Evolutionary conservation across 2,329 filamentous ascomycete species (phyloP).

Genomic region (Sarocladium brachiariae): DNA sequence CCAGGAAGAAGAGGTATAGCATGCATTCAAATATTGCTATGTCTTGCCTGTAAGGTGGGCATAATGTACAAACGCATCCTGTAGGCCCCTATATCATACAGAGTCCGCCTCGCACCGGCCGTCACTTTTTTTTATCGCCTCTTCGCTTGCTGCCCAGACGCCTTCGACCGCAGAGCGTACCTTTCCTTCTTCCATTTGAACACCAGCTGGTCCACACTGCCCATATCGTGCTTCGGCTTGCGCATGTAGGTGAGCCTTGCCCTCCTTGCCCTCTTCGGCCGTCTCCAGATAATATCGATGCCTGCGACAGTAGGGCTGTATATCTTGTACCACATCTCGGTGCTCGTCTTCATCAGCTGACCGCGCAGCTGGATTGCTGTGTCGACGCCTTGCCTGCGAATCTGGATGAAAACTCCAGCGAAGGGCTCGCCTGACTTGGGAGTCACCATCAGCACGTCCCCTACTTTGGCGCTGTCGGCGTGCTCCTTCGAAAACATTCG

Average conservation of each 20-base stretch:
- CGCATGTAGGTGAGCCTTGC: conserved; percentile 89
- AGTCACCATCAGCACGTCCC: conserved; percentile 87
- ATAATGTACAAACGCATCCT: conserved; percentile 1
- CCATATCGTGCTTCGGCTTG: conserved; percentile 78
- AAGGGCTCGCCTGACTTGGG: conserved; percentile 79
- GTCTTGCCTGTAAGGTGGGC: not conserved
- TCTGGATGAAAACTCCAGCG: conserved; percentile 78
- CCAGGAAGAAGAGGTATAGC: no score
- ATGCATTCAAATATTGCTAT: not conserved
- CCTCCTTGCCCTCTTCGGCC: conserved; percentile 75
- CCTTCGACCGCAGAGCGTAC: conserved; percentile 29
- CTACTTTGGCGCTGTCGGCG: conserved; percentile 70
- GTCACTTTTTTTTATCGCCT: conserved; percentile 16
- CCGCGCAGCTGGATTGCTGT: conserved; percentile 82
- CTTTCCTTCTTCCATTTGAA: conserved; percentile 41
- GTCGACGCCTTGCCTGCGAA: conserved; percentile 82
- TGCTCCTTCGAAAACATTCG: conserved; percentile 74
- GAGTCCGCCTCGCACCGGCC: not conserved
- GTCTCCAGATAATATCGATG: conserved; percentile 88
- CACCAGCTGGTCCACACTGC: conserved; percentile 76
- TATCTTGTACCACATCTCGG: conserved; percentile 97
- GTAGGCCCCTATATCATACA: conserved; percentile 23
- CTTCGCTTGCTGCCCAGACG: conserved; percentile 18
- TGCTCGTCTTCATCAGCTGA: conserved; percentile 75
- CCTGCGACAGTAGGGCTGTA: conserved; percentile 84